Conservation (phyloP, 345 rosid genomes). For the Salix purpurea region DNA sequence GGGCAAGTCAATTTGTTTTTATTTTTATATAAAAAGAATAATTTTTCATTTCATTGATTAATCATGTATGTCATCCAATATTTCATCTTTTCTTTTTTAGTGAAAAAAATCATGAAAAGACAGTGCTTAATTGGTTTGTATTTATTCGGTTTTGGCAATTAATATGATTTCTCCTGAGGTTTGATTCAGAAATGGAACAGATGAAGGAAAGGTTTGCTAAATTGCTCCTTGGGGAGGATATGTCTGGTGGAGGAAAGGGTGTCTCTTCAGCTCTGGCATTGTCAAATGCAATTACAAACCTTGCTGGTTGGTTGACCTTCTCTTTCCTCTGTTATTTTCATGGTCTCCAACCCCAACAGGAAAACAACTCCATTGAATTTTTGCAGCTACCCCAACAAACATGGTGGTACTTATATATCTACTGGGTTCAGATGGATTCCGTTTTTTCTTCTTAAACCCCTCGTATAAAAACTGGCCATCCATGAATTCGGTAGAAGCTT, state of each 20-base stretch:
- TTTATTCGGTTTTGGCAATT: background rate
- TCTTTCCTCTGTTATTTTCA: background rate
- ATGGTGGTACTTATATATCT: background rate
- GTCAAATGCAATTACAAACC: conserved; percentile 48
- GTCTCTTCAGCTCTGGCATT: conserved; percentile 44
- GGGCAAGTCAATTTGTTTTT: conserved; percentile 14
- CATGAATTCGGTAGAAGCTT: background rate
- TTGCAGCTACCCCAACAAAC: background rate
- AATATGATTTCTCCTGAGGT: background rate
- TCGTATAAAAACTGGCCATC: background rate
- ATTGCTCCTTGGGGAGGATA: conserved; percentile 46
- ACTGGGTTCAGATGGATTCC: background rate
- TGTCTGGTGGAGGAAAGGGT: conserved; percentile 51
- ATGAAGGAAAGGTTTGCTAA: conserved; percentile 44
- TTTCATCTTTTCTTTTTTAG: background rate
- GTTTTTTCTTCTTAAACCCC: background rate
- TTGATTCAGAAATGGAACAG: conserved; percentile 38
- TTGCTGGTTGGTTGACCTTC: conserved; percentile 28
- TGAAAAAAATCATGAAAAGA: background rate
- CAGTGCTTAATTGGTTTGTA: background rate
- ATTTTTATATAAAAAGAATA: background rate
- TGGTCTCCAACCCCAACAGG: background rate
- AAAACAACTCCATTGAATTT: background rate
- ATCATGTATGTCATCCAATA: background rate
- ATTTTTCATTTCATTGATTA: background rate